Conservation (phyloP, 2,329 filamentous ascomycete species). For the Colletotrichum tropicicola region DNA sequence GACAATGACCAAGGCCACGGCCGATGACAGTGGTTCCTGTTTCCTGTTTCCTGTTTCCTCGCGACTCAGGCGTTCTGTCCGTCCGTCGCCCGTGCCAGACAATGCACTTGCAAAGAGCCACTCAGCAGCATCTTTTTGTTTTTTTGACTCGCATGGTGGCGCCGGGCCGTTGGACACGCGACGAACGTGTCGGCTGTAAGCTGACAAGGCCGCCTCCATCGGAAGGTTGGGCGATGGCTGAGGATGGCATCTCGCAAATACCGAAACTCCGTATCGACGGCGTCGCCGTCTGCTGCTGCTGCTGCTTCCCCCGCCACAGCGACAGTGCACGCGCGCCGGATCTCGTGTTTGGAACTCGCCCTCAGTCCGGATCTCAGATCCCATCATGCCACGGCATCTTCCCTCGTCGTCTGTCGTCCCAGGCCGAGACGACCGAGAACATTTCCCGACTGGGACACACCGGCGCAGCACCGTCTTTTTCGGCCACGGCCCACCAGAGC, state of each 20-base stretch:
- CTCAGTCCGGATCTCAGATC: constrained; percentile 10
- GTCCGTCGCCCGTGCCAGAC: background rate
- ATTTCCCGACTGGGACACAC: background rate
- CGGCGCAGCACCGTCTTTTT: background rate
- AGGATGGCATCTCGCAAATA: too few species aligned
- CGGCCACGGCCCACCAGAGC: background rate
- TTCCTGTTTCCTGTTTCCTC: background rate
- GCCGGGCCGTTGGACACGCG: background rate
- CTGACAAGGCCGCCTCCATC: background rate
- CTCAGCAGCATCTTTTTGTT: background rate
- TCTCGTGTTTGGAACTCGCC: background rate
- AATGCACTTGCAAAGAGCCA: too few species aligned
- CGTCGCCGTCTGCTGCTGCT: background rate
- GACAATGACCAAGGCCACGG: background rate
- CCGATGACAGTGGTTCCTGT: background rate
- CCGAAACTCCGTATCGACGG: background rate
- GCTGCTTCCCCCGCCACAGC: background rate
- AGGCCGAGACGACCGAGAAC: constrained; percentile 18
- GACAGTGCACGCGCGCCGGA: background rate
- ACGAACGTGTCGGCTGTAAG: background rate
- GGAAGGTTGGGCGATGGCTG: too few species aligned
- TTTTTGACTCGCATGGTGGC: background rate
- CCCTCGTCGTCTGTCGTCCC: background rate
- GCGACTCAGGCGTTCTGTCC: background rate
- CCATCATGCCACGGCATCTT: background rate